Conservation (phyloP, 495 filamentous ascomycete species). For the Xylaria intraflava region DNA sequence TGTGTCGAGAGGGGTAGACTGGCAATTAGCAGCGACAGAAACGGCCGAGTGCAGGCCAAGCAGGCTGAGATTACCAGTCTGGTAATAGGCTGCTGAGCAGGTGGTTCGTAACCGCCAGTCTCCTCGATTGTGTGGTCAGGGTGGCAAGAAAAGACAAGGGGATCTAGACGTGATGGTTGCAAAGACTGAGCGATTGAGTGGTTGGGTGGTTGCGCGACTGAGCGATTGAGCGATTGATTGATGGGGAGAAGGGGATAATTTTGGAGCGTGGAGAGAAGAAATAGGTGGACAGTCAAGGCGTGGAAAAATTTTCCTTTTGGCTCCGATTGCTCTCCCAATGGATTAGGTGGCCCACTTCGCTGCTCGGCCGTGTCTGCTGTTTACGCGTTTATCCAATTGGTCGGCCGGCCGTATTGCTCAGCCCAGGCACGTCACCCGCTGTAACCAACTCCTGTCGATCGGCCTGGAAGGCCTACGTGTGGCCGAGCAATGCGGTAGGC, state of each 20-base stretch:
- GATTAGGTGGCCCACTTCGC: too few species aligned
- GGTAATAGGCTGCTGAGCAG: background rate
- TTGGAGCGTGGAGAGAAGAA: background rate
- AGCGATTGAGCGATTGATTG: background rate
- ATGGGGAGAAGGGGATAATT: background rate
- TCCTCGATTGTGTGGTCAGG: background rate
- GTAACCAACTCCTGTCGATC: too few species aligned
- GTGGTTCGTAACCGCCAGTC: background rate
- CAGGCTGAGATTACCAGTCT: background rate
- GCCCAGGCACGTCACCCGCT: too few species aligned
- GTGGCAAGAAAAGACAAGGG: background rate
- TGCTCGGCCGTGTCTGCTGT: too few species aligned
- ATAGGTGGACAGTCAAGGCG: too few species aligned
- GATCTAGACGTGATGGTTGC: background rate
- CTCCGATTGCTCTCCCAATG: too few species aligned
- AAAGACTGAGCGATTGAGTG: background rate
- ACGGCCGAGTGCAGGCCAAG: background rate
- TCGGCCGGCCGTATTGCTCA: too few species aligned
- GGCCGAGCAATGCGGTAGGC: too few species aligned
- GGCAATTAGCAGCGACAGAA: background rate
- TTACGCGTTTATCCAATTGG: too few species aligned
- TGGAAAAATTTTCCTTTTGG: too few species aligned
- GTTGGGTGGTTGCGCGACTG: too few species aligned
- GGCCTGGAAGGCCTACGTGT: too few species aligned
- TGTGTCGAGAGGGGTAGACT: background rate